phyloP scores from a whole-genome alignment of 192 early-diverging fungal genomes.

The Coemansia sp. region DNA sequence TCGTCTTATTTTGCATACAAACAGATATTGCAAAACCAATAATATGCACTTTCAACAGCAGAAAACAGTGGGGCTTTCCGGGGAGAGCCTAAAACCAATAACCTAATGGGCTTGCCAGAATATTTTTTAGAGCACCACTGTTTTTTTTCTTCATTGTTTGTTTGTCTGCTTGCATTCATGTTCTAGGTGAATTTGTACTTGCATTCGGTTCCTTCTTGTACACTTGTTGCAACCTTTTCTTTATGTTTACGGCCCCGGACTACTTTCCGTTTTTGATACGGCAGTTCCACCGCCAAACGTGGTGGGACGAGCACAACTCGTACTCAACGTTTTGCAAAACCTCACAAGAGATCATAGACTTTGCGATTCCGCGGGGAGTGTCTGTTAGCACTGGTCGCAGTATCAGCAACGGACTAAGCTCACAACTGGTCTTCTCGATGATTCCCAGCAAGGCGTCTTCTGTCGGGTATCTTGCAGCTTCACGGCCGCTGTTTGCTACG shows the following conservation, averaged over 20 bases:
- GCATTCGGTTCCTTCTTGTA: not conserved
- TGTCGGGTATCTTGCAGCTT: conserved; percentile 81
- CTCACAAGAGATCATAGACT: conserved; percentile 73
- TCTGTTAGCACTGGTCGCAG: conserved; percentile 57
- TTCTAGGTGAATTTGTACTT: not conserved
- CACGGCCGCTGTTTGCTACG: conserved; percentile 58
- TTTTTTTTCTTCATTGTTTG: too few relatives aligned
- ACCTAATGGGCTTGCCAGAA: too few relatives aligned
- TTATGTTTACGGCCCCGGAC: conserved; percentile 55
- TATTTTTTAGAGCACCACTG: too few relatives aligned
- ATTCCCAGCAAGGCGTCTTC: conserved; percentile 65
- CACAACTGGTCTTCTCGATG: conserved; percentile 64
- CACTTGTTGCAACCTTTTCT: conserved; percentile 1
- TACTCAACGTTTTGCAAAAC: conserved; percentile 80
- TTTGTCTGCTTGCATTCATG: not conserved
- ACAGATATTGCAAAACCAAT: too few relatives aligned
- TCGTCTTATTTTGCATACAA: too few relatives aligned
- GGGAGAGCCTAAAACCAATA: too few relatives aligned
- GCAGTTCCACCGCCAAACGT: conserved; percentile 72
- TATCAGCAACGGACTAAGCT: conserved; percentile 71
- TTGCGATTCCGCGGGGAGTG: conserved; percentile 73
- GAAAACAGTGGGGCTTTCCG: too few relatives aligned
- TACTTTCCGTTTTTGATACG: conserved; percentile 80
- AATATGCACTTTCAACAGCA: too few relatives aligned
- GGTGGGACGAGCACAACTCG: conserved; percentile 79